Evolutionary conservation across 306 rosid genomes (phyloP), one percentile per base, ranked within the genome.

Genomic region (Benincasa hispida): DNA sequence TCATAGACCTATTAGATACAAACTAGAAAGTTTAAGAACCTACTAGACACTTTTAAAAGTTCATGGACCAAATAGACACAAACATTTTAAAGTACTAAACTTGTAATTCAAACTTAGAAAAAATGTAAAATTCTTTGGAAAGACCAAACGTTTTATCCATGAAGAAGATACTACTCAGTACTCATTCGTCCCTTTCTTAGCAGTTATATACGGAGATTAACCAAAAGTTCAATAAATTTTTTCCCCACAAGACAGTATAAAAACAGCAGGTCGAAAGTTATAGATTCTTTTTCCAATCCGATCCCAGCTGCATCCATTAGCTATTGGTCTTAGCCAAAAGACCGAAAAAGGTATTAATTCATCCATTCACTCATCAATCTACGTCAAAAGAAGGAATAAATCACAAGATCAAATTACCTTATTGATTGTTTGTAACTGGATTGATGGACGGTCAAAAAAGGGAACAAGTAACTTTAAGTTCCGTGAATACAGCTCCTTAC

Each of bases 391-490:
- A 41, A 41, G 45, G 55, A 41, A 45, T 6, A 24, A 69, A 11
- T 24, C 37, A 69, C 37, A 47, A 69, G 51, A 69, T 24, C 34
- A 67, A 34, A 66, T 61, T 85, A 93, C 98, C 98, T 93, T 90
- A 51, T 82, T 85, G 58, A 93, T 91, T 58, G 81, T 87, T 82
- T 86, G 82, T 58, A 91, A 85, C 76, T 78, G 77, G 80, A 93
- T 86, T 25, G 98, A 91, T 0, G 98, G 92, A 63, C 59, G 27
- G 62, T 88, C 96, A 76, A 93, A 87, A 89, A 91, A 93, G 77
- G 96, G 98, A 83, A 91, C 96, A 39, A 91, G 97, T 92, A 93
- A 86, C 88, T 93, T 93, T 91, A 93, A 82, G 93, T 93, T 93
- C 85, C 88, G 88, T 10, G 87, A 88, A 80, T 93, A 90, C 84